Evolutionary conservation across 1,284 basidiomycete genomes (phyloP), one percentile per base, ranked within the genome.

Genomic region (Cutaneotrichosporon dermatis): DNA sequence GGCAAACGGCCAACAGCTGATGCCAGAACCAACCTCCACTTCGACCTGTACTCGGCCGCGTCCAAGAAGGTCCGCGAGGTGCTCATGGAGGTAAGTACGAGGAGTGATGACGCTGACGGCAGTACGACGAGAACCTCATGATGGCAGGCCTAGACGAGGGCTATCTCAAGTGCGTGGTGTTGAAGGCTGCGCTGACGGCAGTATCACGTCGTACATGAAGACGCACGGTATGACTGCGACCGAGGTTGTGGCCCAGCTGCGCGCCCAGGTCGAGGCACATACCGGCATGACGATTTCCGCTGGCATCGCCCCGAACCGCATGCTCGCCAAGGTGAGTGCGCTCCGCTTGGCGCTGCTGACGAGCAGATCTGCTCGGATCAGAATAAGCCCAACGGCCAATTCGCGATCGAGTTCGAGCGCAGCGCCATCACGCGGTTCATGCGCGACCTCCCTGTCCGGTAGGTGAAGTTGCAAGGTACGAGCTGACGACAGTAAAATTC

Each of bases 381-480:
- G 86, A 96, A 96, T 77, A 97, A 97, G 78, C 93, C 93, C 0
- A 90, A 96, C 71, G 93, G 92, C 1, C 90, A 94, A 74, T 96
- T 85, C 68, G 83, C 85, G 67, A 82, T 95, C 40, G 79, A 85
- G 3, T 90, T 88, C 70, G 82, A 88, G 49, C 75, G 82, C 1
- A 75, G 85, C 25, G 81, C 82, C 1, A 87, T 95, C 66, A 82
- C 82, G 45, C 78, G 78, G 0, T 97, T 96, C 77, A 75, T 78
- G 73, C 61, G 74, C 11, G 74, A 74, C 58, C 61, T 76, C 16
- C 76, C 77, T 0, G 71, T 79, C 13, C 56, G 73, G 69, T 72
- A n/a, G 51, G 69, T 55, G 11, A 25, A 12, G 4, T 25, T 25
- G 25, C 25, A 25, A 6, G 7, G 6, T 9, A 8, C 13, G n/a